These are phyloP conservation scores for Ensete ventricosum DNA, from an alignment of 176 grass and related monocot genomes.

Conservation along the genomic window DNA sequence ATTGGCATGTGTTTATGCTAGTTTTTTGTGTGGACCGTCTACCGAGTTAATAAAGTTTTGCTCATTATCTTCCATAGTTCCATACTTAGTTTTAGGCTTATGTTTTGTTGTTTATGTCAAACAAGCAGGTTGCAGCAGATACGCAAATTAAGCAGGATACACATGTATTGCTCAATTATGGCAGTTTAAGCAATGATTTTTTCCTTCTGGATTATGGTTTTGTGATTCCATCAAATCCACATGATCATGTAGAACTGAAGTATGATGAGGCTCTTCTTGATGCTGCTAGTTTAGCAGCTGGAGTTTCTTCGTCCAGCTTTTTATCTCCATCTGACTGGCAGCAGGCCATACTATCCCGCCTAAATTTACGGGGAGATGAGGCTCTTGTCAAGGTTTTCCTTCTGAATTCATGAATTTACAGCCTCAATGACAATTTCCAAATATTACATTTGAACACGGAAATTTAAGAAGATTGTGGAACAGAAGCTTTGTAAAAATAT, in stretches of 20 bases:
- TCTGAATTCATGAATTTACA: constrained; percentile 1
- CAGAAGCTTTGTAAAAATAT: background rate
- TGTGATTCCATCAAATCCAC: constrained; percentile 66
- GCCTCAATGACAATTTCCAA: background rate
- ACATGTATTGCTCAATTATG: constrained; percentile 73
- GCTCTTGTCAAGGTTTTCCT: constrained; percentile 50
- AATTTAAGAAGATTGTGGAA: background rate
- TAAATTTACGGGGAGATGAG: constrained; percentile 68
- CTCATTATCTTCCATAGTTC: background rate
- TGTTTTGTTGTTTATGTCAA: background rate
- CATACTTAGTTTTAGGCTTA: background rate
- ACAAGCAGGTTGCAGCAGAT: constrained; percentile 60
- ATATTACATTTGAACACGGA: background rate
- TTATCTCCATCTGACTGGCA: constrained; percentile 72
- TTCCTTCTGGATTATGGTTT: constrained; percentile 97
- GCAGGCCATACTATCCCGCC: constrained; percentile 50
- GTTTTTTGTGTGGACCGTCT: background rate
- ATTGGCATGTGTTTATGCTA: background rate
- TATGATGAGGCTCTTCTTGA: constrained; percentile 84
- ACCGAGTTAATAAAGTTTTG: background rate
- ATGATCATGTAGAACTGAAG: constrained; percentile 74
- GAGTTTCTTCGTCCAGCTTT: constrained; percentile 66
- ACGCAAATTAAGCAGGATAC: constrained; percentile 49
- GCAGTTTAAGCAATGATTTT: constrained; percentile 80
- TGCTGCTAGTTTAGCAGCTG: constrained; percentile 83